These are phyloP conservation scores for Starmera stellimalicola DNA, from an alignment of 1,139 yeast species.

Conservation along the genomic window DNA sequence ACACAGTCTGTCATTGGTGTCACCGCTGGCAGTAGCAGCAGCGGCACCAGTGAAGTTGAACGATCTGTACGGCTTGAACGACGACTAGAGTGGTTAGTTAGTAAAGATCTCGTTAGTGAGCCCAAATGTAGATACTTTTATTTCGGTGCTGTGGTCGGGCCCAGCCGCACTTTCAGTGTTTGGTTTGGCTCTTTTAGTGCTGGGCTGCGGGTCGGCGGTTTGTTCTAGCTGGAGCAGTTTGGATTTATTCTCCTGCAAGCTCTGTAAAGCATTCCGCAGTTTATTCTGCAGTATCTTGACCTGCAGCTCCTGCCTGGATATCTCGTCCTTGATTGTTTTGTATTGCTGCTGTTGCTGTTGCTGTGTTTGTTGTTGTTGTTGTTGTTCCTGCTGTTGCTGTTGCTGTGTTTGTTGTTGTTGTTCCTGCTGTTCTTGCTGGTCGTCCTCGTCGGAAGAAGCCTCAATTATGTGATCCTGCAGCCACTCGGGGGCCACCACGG, in stretches of 20 bases:
- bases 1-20: slow-evolving; percentile 5
- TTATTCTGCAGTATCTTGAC: background rate
- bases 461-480: slow-evolving; percentile 1
- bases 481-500: background rate
- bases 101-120: no score
- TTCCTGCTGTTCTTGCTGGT: slow-evolving; percentile 34
- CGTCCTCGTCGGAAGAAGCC: slow-evolving; percentile 3
- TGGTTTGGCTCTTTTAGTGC: no score
- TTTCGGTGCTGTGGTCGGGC: no score
- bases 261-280: no score
- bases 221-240: no score
- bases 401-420: slow-evolving; percentile 25
- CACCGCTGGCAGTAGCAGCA: slow-evolving; percentile 5
- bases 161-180: no score
- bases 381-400: slow-evolving; percentile 24
- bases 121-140: no score
- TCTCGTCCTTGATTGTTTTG: background rate
- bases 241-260: no score
- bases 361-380: background rate
- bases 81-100: no score
- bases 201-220: no score
- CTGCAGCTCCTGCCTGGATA: background rate
- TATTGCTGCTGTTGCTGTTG: background rate
- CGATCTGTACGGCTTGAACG: background rate
- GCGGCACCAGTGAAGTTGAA: background rate